Evolutionary conservation across 257 asterid genomes (phyloP), one percentile per base, ranked within the genome.

Genomic region (Plectranthus barbatus): DNA sequence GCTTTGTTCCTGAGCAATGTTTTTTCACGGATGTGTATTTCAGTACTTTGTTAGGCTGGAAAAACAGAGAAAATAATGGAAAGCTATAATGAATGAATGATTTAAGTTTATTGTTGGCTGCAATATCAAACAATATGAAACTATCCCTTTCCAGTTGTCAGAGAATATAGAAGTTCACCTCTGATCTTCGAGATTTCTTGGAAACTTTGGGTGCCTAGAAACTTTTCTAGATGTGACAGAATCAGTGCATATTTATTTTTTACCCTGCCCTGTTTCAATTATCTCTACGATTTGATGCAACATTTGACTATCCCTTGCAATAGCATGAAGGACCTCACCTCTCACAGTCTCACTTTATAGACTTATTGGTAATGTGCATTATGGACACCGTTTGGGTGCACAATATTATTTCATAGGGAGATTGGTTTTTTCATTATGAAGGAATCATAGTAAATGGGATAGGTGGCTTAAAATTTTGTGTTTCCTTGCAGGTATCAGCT

Each of bases 401-500:
- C 1, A 23, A 15, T 5, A 2, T 19, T 12, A 11, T 26, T 60
- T 0, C 3, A 12, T 13, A 40, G 24, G 34, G 33, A 41, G 60
- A 24, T 54, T 62, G 34, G 7, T 41, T 40, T 53, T 58, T 36
- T 7, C 20, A 17, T 37, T 34, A 24, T 1, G 7, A n/a, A n/a
- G n/a, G 31, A n/a, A 5, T 42, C 60, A 7, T 19, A 9, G 15
- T 31, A 54, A n/a, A 18, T 9, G 12, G 44, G 24, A 34, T 18
- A 23, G 15, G 23, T 15, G 21, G 34, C 59, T 58, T 15, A 31
- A 34, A 5, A 12, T 37, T 17, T 1, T 21, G 41, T 15, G 72
- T 54, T 70, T 3, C 75, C 18, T 68, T 79, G 61, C 84, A 88
- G 92, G 95, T 92, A 21, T 81, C 95, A 4, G 96, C 96, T 8